phyloP scores from a whole-genome alignment of 352 stramenopile genomes.

The Phytophthora quininea region DNA sequence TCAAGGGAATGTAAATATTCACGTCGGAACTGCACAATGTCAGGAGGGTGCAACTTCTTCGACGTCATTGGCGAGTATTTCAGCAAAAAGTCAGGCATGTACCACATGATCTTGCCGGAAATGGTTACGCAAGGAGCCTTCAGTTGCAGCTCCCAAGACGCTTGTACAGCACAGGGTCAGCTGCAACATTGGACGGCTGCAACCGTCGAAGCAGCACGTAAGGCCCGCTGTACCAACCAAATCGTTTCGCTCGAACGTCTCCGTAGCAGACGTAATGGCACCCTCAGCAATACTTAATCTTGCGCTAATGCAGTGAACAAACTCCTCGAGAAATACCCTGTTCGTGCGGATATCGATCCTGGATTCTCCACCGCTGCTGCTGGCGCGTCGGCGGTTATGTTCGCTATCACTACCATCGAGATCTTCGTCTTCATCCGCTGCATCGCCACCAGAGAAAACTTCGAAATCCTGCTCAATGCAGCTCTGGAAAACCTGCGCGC shows the following conservation, averaged over 20 bases:
- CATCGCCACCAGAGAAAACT: conserved; percentile 66
- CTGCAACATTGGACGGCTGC: conserved; percentile 80
- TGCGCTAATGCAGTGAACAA: conserved; percentile 83
- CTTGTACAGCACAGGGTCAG: conserved; percentile 91
- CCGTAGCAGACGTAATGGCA: conserved; percentile 81
- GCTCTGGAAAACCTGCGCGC: conserved; percentile 84
- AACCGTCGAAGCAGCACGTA: conserved; percentile 91
- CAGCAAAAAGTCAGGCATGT: conserved; percentile 88
- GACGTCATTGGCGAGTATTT: conserved; percentile 84
- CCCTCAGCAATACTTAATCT: conserved; percentile 65
- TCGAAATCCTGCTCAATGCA: conserved; percentile 92
- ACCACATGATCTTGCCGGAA: conserved; percentile 86
- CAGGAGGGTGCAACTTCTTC: conserved; percentile 80
- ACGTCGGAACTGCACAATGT: conserved; percentile 79
- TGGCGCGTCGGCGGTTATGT: conserved; percentile 41
- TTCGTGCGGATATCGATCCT: conserved; percentile 87
- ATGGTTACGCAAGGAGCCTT: conserved; percentile 86
- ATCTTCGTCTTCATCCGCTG: conserved; percentile 69
- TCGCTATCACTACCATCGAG: conserved; percentile 61
- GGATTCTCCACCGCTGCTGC: conserved; percentile 72
- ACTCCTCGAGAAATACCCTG: conserved; percentile 86
- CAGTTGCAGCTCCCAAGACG: conserved; percentile 88
- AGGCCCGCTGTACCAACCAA: conserved; percentile 89
- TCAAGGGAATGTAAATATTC: conserved; percentile 85
- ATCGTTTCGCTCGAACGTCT: conserved; percentile 89